These are phyloP conservation scores for Stipa capillata DNA, from an alignment of 176 grass and related monocot species.

Conservation along the genomic window DNA sequence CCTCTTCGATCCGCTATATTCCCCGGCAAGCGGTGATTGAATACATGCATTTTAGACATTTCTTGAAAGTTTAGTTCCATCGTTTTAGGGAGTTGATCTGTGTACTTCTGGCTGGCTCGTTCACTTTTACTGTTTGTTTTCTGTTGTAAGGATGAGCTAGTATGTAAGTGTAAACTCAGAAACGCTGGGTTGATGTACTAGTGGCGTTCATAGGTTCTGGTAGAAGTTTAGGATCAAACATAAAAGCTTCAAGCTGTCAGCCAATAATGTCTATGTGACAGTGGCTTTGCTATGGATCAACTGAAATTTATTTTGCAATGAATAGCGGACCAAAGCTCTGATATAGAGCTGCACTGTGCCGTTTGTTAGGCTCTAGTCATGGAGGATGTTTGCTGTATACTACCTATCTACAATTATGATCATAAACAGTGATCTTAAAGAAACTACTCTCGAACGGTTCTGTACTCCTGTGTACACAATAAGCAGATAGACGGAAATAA, in stretches of 20 bases:
- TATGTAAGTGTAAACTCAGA: background rate
- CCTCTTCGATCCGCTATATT: background rate
- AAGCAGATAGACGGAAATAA: background rate
- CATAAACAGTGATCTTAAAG: background rate
- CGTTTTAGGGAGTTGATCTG: slow-evolving; percentile 12
- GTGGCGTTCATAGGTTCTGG: slow-evolving; percentile 14
- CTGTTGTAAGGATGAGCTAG: slow-evolving; percentile 6
- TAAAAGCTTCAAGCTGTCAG: background rate
- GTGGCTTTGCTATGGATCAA: background rate
- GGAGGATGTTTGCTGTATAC: background rate
- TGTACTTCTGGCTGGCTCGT: slow-evolving; percentile 10
- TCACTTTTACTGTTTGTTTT: background rate
- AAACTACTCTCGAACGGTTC: background rate
- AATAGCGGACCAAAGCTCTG: background rate
- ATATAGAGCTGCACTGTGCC: background rate
- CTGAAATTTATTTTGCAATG: background rate
- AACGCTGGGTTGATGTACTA: background rate
- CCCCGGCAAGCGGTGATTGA: background rate
- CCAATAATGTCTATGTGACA: slow-evolving; percentile 16
- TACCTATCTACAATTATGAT: background rate
- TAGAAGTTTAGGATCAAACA: slow-evolving; percentile 17
- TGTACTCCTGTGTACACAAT: background rate
- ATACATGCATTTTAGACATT: slow-evolving; percentile 30
- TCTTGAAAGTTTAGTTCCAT: background rate
- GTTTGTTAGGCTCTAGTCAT: too few species aligned